Conservation (phyloP, 768 basidiomycete species). For the Russula earlei region DNA sequence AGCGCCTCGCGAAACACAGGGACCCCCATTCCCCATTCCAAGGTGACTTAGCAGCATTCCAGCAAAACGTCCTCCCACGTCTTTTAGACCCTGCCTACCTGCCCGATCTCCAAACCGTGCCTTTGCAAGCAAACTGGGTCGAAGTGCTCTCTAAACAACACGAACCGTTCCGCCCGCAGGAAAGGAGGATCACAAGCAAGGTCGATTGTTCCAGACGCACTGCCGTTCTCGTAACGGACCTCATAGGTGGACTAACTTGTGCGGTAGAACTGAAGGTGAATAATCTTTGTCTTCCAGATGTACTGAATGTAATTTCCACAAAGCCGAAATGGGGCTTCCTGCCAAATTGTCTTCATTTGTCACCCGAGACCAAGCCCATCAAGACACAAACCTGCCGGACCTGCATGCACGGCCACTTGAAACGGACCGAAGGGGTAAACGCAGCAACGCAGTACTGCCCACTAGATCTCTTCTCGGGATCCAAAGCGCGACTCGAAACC, state of each 20-base stretch:
- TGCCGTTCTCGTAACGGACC: slow-evolving; percentile 72
- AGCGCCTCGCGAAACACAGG: slow-evolving; percentile 15
- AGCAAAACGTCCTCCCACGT: slow-evolving; percentile 49
- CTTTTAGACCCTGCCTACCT: slow-evolving; percentile 56
- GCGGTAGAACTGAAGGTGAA: slow-evolving; percentile 88
- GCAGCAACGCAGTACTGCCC: slow-evolving; percentile 63
- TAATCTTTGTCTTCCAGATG: slow-evolving; percentile 5
- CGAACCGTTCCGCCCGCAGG: slow-evolving; percentile 44
- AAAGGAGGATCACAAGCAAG: slow-evolving; percentile 43
- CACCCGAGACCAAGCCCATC: slow-evolving; percentile 41
- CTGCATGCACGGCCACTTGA: slow-evolving; percentile 75
- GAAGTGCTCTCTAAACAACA: slow-evolving; percentile 37
- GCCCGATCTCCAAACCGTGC: slow-evolving; percentile 44
- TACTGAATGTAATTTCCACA: background rate
- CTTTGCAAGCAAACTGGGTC: slow-evolving; percentile 48
- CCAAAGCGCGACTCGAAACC: slow-evolving; percentile 45
- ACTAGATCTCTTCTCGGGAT: slow-evolving; percentile 77
- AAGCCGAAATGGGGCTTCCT: slow-evolving; percentile 98
- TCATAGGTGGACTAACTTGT: slow-evolving; percentile 54
- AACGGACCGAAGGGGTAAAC: slow-evolving; percentile 30
- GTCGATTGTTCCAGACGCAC: slow-evolving; percentile 48
- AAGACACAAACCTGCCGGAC: slow-evolving; percentile 79
- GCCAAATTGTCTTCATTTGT: slow-evolving; percentile 53
- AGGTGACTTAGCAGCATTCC: slow-evolving; percentile 44
- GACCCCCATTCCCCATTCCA: slow-evolving; percentile 24